A percentile compares a stretch with the other conserved stretches of the same genome.
These are phyloP conservation scores for Neobulgaria alba DNA, from an alignment of 2,329 filamentous ascomycete species.

Conservation along the genomic window DNA sequence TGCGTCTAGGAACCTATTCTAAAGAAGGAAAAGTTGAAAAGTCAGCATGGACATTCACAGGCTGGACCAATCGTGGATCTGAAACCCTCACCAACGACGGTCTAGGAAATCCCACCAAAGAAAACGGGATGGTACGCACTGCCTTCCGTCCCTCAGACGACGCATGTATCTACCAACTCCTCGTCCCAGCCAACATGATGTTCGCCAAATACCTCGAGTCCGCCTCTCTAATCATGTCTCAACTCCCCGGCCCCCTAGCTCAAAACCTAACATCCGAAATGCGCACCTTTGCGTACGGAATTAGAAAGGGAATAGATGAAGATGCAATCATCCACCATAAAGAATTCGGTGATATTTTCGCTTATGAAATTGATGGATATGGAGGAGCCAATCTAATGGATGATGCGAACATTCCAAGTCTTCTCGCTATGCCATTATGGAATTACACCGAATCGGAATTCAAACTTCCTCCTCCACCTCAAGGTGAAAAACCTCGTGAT, in stretches of 20 bases:
- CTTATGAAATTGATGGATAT: slow-evolving; percentile 69
- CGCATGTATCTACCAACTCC: slow-evolving; percentile 69
- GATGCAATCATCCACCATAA: slow-evolving; percentile 60
- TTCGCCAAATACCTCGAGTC: slow-evolving; percentile 54
- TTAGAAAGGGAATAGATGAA: slow-evolving; percentile 58
- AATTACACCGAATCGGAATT: slow-evolving; percentile 37
- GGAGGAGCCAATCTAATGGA: slow-evolving; percentile 51
- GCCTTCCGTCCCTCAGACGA: slow-evolving; percentile 91
- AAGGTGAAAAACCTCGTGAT: slow-evolving; percentile 31
- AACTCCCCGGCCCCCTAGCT: slow-evolving; percentile 36
- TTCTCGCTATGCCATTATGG: slow-evolving; percentile 56
- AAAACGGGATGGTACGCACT: slow-evolving; percentile 72
- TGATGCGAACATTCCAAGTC: slow-evolving; percentile 62
- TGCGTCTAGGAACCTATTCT: slow-evolving; percentile 68
- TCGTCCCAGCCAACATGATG: slow-evolving; percentile 87
- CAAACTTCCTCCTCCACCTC: slow-evolving; percentile 12
- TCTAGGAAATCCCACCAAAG: slow-evolving; percentile 68
- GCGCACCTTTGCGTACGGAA: slow-evolving; percentile 48
- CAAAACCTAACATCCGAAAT: slow-evolving; percentile 45
- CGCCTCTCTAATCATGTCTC: slow-evolving; percentile 42
- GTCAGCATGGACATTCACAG: slow-evolving; percentile 66
- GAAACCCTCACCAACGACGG: slow-evolving; percentile 76
- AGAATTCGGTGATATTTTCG: slow-evolving; percentile 61
- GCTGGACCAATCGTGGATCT: slow-evolving; percentile 62
- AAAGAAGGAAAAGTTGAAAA: slow-evolving; percentile 45